These are phyloP conservation scores for Diospyros kaki DNA, from an alignment of 148 eudicot species.

Conservation along the genomic window DNA sequence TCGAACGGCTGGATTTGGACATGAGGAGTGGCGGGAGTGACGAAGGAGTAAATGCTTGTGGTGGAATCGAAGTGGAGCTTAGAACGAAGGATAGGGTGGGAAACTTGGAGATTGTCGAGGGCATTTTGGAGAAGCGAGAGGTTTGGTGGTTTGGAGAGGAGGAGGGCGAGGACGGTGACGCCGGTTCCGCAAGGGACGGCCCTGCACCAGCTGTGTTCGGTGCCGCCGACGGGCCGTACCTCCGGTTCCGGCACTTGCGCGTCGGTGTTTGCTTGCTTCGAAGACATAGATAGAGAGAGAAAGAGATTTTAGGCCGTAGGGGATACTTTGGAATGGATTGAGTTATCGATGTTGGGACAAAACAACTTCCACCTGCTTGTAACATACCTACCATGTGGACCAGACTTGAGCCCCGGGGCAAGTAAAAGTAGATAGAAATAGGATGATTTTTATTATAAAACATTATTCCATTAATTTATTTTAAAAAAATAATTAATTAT, in stretches of 20 bases:
- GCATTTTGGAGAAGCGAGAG: slow-evolving; percentile 35
- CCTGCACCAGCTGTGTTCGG: slow-evolving; percentile 81
- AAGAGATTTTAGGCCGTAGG: too few relatives aligned
- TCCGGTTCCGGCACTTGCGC: background rate
- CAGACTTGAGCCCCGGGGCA: too few relatives aligned
- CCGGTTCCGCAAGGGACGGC: slow-evolving; percentile 87
- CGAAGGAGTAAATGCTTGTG: slow-evolving; percentile 36
- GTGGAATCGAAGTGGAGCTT: slow-evolving; percentile 37
- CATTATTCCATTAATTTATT: too few relatives aligned
- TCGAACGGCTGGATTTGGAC: slow-evolving; percentile 33
- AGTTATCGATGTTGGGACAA: too few relatives aligned
- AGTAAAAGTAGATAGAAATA: too few relatives aligned
- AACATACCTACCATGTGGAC: too few relatives aligned
- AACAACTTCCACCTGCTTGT: too few relatives aligned
- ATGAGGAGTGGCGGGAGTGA: slow-evolving; percentile 28
- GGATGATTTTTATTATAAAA: too few relatives aligned
- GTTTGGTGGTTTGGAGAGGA: slow-evolving; percentile 40
- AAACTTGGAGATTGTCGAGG: slow-evolving; percentile 49
- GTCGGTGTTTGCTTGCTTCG: background rate
- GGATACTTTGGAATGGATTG: too few relatives aligned
- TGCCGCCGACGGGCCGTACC: slow-evolving; percentile 45
- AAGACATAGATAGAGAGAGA: slow-evolving; percentile 2
- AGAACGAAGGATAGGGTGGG: slow-evolving; percentile 72
- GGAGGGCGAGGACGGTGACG: slow-evolving; percentile 55
- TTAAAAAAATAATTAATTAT: too few relatives aligned